Evolutionary conservation across 306 rosid species (phyloP).

Genomic region (Parietaria judaica): DNA sequence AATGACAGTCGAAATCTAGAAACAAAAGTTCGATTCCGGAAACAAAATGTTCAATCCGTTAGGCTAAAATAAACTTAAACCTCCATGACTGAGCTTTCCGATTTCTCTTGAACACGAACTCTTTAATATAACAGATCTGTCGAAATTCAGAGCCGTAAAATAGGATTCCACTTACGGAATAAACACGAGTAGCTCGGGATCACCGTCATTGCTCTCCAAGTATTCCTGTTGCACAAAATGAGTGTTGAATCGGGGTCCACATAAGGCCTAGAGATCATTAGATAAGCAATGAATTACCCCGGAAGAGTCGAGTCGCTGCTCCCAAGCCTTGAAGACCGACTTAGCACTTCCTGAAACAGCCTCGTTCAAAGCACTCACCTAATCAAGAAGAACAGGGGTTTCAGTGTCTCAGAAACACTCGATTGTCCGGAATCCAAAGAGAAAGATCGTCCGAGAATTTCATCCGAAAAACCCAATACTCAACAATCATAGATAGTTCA

Average conservation of each 20-base stretch:
- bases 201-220: slow-evolving; percentile 96
- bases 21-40: background rate
- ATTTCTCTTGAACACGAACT: background rate
- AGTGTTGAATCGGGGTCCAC: slow-evolving; percentile 7
- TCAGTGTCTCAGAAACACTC: background rate
- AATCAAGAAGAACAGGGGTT: background rate
- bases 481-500: background rate
- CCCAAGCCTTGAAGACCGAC: slow-evolving; percentile 96
- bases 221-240: slow-evolving; percentile 43
- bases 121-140: background rate
- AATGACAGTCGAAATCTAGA: background rate
- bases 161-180: slow-evolving; percentile 54
- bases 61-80: too few relatives aligned
- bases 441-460: too few relatives aligned
- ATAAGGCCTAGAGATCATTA: background rate
- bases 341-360: slow-evolving; percentile 76
- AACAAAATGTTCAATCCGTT: slow-evolving; percentile 1
- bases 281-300: slow-evolving; percentile 31
- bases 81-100: too few relatives aligned
- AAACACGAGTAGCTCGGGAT: slow-evolving; percentile 88
- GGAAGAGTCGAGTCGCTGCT: slow-evolving; percentile 60
- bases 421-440: too few relatives aligned
- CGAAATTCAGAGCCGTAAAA: too few relatives aligned
- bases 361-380: slow-evolving; percentile 92
- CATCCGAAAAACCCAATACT: too few relatives aligned